A percentile compares a stretch with the other conserved stretches of the same genome.
Conservation (phyloP, 768 basidiomycete genomes). For the Serpula lacrymans region DNA sequence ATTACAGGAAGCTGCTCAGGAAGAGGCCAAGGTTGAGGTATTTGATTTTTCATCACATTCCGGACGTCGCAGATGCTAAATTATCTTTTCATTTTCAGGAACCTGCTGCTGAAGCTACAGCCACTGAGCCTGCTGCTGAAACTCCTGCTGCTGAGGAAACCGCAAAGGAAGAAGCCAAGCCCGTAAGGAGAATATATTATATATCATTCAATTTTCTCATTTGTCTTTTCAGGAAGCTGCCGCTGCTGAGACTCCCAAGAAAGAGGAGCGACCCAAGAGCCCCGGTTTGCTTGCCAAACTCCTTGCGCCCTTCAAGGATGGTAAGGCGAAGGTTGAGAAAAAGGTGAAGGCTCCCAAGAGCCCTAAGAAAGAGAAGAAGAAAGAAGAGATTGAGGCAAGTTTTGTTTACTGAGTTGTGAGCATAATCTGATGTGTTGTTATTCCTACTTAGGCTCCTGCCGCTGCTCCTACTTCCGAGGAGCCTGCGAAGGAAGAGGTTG, state of each 20-base stretch:
- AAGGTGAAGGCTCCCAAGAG: slow-evolving; percentile 63
- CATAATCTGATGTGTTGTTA: slow-evolving; percentile 12
- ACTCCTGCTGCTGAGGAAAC: slow-evolving; percentile 29
- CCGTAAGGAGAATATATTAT: slow-evolving; percentile 33
- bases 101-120: slow-evolving; percentile 26
- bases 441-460: slow-evolving; percentile 25
- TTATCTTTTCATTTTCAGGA: slow-evolving; percentile 29
- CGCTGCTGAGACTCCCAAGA: slow-evolving; percentile 52
- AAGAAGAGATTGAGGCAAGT: slow-evolving; percentile 60
- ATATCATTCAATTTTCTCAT: slow-evolving; percentile 25
- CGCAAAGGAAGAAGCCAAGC: slow-evolving; percentile 42
- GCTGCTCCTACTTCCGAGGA: slow-evolving; percentile 31
- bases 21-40: slow-evolving; percentile 38
- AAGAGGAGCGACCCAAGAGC: slow-evolving; percentile 81
- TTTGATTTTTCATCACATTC: slow-evolving; percentile 1
- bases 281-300: slow-evolving; percentile 74
- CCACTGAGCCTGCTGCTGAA: slow-evolving; percentile 26
- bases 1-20: slow-evolving; percentile 39
- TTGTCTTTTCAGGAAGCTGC: slow-evolving; percentile 24
- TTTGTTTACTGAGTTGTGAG: neutral
- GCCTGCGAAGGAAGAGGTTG: slow-evolving; percentile 33
- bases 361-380: slow-evolving; percentile 82
- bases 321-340: slow-evolving; percentile 52
- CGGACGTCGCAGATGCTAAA: neutral
- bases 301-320: slow-evolving; percentile 71